Evolutionary conservation across 257 asterid species (phyloP).

Genomic region (Nicotiana benthamiana): DNA sequence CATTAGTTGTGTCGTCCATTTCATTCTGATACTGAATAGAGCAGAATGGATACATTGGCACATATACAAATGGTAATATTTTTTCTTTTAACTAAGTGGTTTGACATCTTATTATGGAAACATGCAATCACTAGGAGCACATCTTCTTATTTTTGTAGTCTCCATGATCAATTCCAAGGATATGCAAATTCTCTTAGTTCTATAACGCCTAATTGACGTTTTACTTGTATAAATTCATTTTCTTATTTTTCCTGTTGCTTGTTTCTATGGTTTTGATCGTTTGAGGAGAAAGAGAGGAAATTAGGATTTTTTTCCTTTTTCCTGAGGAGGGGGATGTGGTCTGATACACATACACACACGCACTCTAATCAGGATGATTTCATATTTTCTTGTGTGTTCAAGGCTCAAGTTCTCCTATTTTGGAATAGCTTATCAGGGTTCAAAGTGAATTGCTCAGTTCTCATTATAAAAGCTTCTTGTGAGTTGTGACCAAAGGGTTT

Average conservation of each 20-base stretch:
- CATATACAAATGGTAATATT: not conserved
- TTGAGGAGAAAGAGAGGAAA: not conserved
- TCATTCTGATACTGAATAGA: not conserved
- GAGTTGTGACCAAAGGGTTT: not conserved
- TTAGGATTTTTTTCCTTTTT: not conserved
- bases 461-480: not conserved
- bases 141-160: not conserved
- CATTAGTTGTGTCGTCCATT: not conserved
- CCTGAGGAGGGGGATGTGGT: not conserved
- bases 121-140: not conserved
- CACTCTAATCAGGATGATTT: not conserved
- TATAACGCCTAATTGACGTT: not conserved
- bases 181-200: not conserved
- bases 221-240: not conserved
- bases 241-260: not conserved
- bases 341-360: not conserved
- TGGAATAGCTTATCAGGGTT: not conserved
- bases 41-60: not conserved
- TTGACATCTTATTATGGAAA: not conserved
- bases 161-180: not conserved
- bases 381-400: not conserved
- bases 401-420: too few relatives aligned
- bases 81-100: not conserved
- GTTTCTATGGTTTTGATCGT: not conserved
- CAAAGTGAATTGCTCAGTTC: not conserved